Conservation (phyloP, 2,329 filamentous ascomycete species). For the Cladosporium sp. region DNA sequence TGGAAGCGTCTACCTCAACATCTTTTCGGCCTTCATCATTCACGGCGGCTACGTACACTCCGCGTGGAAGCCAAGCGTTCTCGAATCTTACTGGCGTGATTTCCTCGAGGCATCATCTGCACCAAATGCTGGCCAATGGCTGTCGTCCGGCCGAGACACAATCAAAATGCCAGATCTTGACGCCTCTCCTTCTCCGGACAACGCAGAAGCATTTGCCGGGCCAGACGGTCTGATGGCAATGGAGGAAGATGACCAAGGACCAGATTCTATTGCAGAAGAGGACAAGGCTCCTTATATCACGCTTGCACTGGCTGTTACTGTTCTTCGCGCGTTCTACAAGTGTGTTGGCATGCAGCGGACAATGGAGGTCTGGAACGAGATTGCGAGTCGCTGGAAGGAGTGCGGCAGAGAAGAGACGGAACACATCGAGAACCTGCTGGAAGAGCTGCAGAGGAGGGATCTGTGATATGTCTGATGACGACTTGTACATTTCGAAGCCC, state of each 20-base stretch:
- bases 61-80: slow-evolving; percentile 69
- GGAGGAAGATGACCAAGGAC: slow-evolving; percentile 27
- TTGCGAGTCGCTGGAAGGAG: slow-evolving; percentile 39
- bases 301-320: slow-evolving; percentile 58
- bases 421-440: not conserved
- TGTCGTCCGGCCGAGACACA: not conserved
- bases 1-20: slow-evolving; percentile 72
- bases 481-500: not conserved
- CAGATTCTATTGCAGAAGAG: slow-evolving; percentile 21
- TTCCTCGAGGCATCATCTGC: slow-evolving; percentile 52
- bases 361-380: slow-evolving; percentile 55
- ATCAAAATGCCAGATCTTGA: not conserved
- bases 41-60: slow-evolving; percentile 68
- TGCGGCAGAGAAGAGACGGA: not conserved
- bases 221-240: slow-evolving; percentile 21
- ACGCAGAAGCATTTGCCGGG: slow-evolving; percentile 14
- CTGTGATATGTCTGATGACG: not conserved
- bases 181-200: not conserved
- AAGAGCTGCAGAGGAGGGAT: not conserved
- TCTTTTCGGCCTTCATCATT: slow-evolving; percentile 78
- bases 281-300: slow-evolving; percentile 38
- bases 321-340: slow-evolving; percentile 63
- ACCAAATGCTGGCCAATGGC: slow-evolving; percentile 1
- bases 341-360: slow-evolving; percentile 56
- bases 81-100: slow-evolving; percentile 67